A percentile compares a stretch with the other conserved stretches of the same genome.
phyloP scores from a whole-genome alignment of 257 asterid genomes.

The Lavandula angustifolia region DNA sequence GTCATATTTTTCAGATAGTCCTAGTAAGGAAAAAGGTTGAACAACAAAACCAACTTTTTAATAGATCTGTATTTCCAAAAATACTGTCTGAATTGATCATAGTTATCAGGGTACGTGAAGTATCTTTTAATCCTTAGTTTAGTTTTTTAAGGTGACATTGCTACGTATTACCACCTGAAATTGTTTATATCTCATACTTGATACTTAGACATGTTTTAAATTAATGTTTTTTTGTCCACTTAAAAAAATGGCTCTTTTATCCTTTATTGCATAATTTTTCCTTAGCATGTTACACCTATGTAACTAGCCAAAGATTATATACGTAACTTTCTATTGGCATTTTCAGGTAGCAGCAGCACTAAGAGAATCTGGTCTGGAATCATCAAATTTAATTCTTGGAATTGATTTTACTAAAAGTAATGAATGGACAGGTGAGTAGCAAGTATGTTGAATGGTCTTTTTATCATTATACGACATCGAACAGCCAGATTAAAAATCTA shows the following conservation, averaged over 20 bases:
- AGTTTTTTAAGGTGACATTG: not conserved
- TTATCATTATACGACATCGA: not conserved
- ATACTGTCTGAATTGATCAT: no score
- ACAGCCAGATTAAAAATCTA: slow-evolving; percentile 9
- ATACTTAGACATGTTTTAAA: not conserved
- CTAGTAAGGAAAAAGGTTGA: no score
- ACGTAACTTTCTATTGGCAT: slow-evolving; percentile 27
- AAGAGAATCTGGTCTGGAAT: slow-evolving; percentile 79
- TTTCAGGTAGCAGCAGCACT: slow-evolving; percentile 69
- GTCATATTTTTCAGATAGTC: no score
- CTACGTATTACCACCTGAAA: not conserved
- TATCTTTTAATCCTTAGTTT: not conserved
- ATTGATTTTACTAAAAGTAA: slow-evolving; percentile 88
- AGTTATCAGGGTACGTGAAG: no score
- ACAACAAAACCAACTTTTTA: no score
- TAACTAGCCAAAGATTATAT: slow-evolving; percentile 17
- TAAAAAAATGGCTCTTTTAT: not conserved
- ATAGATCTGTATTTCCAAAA: no score
- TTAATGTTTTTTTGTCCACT: slow-evolving; percentile 4
- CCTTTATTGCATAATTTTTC: not conserved
- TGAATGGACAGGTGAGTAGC: slow-evolving; percentile 78
- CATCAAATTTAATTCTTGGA: slow-evolving; percentile 83
- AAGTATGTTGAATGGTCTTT: slow-evolving; percentile 8
- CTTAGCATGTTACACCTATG: slow-evolving; percentile 1
- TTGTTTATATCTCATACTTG: slow-evolving; percentile 12